A percentile compares a stretch with the other conserved stretches of the same genome.
Conservation (phyloP, 345 rosid species). For the Bruguiera gymnorhiza region DNA sequence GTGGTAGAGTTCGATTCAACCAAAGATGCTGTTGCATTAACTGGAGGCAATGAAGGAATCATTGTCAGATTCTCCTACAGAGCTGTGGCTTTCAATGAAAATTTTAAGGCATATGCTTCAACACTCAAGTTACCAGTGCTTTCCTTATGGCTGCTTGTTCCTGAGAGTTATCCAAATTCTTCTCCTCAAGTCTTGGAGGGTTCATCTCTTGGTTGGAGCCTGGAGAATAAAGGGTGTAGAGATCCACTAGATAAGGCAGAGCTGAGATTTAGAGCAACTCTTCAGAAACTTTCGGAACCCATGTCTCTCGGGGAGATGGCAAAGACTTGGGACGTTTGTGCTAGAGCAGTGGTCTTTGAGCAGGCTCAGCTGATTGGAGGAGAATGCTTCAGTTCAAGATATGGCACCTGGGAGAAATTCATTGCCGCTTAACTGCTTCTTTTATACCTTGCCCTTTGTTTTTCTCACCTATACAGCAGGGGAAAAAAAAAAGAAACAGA, state of each 20-base stretch:
- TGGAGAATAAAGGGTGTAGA: background rate
- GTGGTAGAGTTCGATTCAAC: background rate
- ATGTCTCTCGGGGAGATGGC: conserved; percentile 12
- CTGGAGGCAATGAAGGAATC: background rate
- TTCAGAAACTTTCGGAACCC: conserved; percentile 9
- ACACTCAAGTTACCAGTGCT: background rate
- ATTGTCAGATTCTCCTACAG: conserved; percentile 1
- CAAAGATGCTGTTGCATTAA: background rate
- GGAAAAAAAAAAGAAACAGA: too few relatives aligned
- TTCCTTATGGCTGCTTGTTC: background rate
- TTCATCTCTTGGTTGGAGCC: conserved; percentile 1
- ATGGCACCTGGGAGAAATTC: conserved; percentile 18
- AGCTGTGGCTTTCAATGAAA: background rate
- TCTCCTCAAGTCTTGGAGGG: background rate
- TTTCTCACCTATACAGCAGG: too few relatives aligned
- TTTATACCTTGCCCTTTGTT: background rate
- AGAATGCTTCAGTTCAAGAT: conserved; percentile 19
- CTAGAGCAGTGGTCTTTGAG: conserved; percentile 8
- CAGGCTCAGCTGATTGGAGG: conserved; percentile 6
- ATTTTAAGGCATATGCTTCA: background rate
- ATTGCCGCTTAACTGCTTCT: background rate
- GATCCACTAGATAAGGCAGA: conserved; percentile 9
- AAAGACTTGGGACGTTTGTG: conserved; percentile 14
- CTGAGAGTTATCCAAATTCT: background rate
- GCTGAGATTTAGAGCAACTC: background rate